Evolutionary conservation across 2,329 filamentous ascomycete species (phyloP), one percentile per base, ranked within the genome.

Genomic region (Paraphaeosphaeria minitans): DNA sequence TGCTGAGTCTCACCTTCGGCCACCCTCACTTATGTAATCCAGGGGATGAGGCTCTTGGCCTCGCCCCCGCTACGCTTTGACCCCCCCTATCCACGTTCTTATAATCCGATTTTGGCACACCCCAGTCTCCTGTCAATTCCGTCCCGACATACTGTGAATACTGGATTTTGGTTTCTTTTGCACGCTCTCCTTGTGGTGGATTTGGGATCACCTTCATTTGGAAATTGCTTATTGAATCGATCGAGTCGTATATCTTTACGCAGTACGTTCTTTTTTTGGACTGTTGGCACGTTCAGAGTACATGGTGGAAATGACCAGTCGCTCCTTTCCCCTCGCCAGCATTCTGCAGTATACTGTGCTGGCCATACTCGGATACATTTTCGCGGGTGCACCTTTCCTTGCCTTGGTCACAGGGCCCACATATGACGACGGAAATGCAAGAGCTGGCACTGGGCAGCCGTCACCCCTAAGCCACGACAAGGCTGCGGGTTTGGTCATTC

Each of bases 401-500:
- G 68, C 66, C 58, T 58, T 70, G 41, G 72, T 43, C 42, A 35
- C 33, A 21, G 39, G 27, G 12, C 41, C 24, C 19, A 43, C 31
- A 19, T 6, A 21, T 10, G 45, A 46, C 39, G 37, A 22, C 24
- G 21, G 35, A 21, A 42, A 35, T 29, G 35, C 33, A 46, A 56
- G 58, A 63, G 39, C 22, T 56, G 14, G 45, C 37, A 55, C 24
- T 48, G 50, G 43, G 33, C 21, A 9, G 8, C 33, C 27, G 29
- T 41, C 54, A 46, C 41, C 52, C 27, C 48, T 61, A 9, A 46
- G 53, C 19, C 29, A 50, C 27, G 69, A 73, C 29, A 77, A 77
- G 55, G 61, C 70, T 35, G 69, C 78, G 33, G 64, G 67, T 13
- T 58, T 83, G 33, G 76, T 80, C 4, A 71, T 79, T 48, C 80